Evolutionary conservation across 768 basidiomycete species (phyloP), one percentile per base, ranked within the genome.

Genomic region (Boletellus emodensis): DNA sequence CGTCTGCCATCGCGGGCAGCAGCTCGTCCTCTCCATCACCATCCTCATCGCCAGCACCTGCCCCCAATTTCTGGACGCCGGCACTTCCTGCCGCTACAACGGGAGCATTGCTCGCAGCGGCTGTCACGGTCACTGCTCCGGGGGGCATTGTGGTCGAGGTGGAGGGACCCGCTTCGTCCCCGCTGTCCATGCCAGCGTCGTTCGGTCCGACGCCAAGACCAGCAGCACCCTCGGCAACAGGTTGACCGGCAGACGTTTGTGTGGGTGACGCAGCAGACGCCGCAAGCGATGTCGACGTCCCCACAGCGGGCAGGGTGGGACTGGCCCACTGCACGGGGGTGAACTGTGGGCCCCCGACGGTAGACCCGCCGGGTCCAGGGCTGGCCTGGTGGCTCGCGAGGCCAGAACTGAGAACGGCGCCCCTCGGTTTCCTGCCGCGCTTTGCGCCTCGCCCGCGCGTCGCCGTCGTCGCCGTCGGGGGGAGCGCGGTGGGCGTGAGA

Each of bases 1-100:
- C 90, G 53, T 92, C 90, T 2, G 88, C 89, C 89, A 91, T 90
- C 8, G 85, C 87, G 39, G 87, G 87, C 32, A 90, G 63, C 38
- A 88, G 64, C 56, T 91, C 87, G 51, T 91, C 89, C 44, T 90
- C 88, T 10, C 78, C 87, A 50, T 85, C 89, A 0, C 70, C 87
- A n/a, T 85, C 78, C 42, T 77, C 79, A 32, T 75, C 62, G 35
- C 51, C 64, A 9, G 41, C 54, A 15, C 44, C 42, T 1, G 53
- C 18, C 1, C 51, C 62, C 26, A 32, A 22, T 38, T 61, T 69
- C 18, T 47, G 40, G 40, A 35, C 11, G 17, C 52, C 56, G 20
- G 36, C 36, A 2, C 18, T 32, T 12, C 32, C 32, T 3, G 39
- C 44, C 3, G 44, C 30, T 10, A 26, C 43, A 37, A 7, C 28